Base-by-base conservation (phyloP, 805 yeast species). In the Saccharomycopsis malanga region DNA sequence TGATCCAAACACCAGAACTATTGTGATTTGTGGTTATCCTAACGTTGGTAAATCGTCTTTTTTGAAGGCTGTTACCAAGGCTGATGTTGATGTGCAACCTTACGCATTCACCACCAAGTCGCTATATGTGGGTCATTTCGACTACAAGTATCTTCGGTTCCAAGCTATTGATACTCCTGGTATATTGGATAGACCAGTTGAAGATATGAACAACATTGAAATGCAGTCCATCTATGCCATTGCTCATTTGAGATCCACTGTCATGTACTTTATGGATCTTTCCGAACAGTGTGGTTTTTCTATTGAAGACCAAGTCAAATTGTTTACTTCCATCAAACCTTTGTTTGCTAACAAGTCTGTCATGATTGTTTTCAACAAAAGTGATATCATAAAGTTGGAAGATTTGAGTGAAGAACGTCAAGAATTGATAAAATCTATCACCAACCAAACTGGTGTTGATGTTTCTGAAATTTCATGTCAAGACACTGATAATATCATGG, bases 101-200 rank as follows among this genome's bases (percentile, higher is more conserved):
- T 93, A 93, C 67, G 98, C 98, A 29, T 93, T 93, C 81, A 93
- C 99, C 57, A 93, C 99, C 53, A 93, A 93, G 71, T 86, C 96
- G 27, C 72, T 93, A 59, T 93, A 87, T 60, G 99, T 93, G 50
- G 99, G 99, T 57, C 99, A 93, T 71, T 93, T 93, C 65, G 99
- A 93, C 71, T 93, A 93, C 73, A 93, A 93, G 71, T 94, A 93
- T 67, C 73, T 93, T 62, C 77, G 99, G 62, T 93, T 93, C 73
- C 99, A 93, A 73, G 98, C 98, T 48, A 93, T 93, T 62, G 99
- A 93, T 69, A 93, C 98, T 34, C 98, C 99, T 29, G 99, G 99
- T 73, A 89, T 93, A 60, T 74, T 93, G 65, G 99, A 93, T 69
- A 81, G 98, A 67, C 98, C 98, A 52, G 88, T 97, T 39, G 99